phyloP scores from a whole-genome alignment of 2,329 filamentous ascomycete species.

The Ophiocordyceps polyrhachis-furcata region DNA sequence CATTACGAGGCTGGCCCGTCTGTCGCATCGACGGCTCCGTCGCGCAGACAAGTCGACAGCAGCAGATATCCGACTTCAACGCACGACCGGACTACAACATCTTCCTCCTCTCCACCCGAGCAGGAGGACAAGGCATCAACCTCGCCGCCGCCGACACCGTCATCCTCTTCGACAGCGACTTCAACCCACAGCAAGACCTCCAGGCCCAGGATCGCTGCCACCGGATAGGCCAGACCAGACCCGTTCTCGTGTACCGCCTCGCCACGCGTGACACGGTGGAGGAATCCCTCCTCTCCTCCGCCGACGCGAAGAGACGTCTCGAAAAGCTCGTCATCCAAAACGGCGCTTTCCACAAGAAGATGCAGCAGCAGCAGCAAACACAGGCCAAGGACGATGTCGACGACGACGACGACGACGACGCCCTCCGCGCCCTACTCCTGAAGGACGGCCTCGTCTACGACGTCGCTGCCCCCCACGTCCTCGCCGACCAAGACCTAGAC shows the following conservation, averaged over 20 bases:
- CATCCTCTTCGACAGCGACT: slow-evolving; percentile 72
- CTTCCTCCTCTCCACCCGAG: slow-evolving; percentile 77
- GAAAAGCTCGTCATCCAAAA: slow-evolving; percentile 96
- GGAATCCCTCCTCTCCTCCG: slow-evolving; percentile 67
- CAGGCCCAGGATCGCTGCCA: slow-evolving; percentile 94
- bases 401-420: slow-evolving; percentile 26
- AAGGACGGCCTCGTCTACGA: slow-evolving; percentile 53
- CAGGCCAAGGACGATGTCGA: slow-evolving; percentile 19
- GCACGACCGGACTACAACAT: slow-evolving; percentile 45
- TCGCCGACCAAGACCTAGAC: slow-evolving; percentile 59
- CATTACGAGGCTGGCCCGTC: slow-evolving; percentile 60
- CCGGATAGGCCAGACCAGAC: slow-evolving; percentile 79
- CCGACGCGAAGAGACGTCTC: slow-evolving; percentile 76
- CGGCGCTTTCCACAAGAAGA: slow-evolving; percentile 57
- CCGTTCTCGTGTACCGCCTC: slow-evolving; percentile 84
- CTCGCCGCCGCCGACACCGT: slow-evolving; percentile 83
- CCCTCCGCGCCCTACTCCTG: slow-evolving; percentile 40
- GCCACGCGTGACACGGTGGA: slow-evolving; percentile 89
- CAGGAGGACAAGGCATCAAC: slow-evolving; percentile 91
- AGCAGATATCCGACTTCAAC: slow-evolving; percentile 60
- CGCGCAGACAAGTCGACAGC: slow-evolving; percentile 49
- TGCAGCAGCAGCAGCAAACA: slow-evolving; percentile 6
- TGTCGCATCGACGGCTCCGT: slow-evolving; percentile 88
- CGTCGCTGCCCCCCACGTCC: slow-evolving; percentile 33
- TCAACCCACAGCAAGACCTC: slow-evolving; percentile 93